phyloP scores from a whole-genome alignment of 495 filamentous ascomycete species.

The Penicillium roqueforti region DNA sequence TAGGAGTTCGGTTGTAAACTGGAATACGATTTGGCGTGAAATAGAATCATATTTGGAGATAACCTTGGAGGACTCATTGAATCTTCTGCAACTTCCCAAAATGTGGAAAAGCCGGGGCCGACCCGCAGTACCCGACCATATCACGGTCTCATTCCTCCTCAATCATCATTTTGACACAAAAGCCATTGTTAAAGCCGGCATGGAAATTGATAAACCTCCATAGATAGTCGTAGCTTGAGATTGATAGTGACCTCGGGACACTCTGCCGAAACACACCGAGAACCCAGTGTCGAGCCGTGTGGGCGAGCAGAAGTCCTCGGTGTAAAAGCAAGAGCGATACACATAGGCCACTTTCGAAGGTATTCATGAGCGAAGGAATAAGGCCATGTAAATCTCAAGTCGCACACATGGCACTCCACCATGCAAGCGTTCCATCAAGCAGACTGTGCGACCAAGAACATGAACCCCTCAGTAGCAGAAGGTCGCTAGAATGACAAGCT shows the following conservation, averaged over 20 bases:
- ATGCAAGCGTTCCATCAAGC: conserved; percentile 3
- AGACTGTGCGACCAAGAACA: not conserved
- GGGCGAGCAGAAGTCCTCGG: not conserved
- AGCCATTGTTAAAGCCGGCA: not conserved
- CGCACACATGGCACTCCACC: not conserved
- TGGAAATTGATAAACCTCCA: not conserved
- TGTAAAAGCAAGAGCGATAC: not conserved
- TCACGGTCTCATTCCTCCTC: not conserved
- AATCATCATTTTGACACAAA: not conserved
- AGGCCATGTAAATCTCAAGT: not conserved
- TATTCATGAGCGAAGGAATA: not conserved
- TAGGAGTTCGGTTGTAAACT: not conserved
- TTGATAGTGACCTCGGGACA: not conserved
- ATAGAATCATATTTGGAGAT: not conserved
- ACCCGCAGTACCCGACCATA: not conserved
- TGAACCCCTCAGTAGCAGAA: not conserved
- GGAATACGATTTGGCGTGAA: not conserved
- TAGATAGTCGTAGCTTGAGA: not conserved
- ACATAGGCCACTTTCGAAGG: not conserved
- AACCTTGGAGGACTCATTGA: not conserved
- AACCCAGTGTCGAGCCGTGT: not conserved
- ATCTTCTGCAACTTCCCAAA: not conserved
- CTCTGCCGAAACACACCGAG: not conserved
- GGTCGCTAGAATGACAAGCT: not conserved
- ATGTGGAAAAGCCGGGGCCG: not conserved